A percentile compares a stretch with the other conserved stretches of the same genome.
Evolutionary conservation across 2,329 filamentous ascomycete genomes (phyloP).

Genomic region (Alternaria sp.): DNA sequence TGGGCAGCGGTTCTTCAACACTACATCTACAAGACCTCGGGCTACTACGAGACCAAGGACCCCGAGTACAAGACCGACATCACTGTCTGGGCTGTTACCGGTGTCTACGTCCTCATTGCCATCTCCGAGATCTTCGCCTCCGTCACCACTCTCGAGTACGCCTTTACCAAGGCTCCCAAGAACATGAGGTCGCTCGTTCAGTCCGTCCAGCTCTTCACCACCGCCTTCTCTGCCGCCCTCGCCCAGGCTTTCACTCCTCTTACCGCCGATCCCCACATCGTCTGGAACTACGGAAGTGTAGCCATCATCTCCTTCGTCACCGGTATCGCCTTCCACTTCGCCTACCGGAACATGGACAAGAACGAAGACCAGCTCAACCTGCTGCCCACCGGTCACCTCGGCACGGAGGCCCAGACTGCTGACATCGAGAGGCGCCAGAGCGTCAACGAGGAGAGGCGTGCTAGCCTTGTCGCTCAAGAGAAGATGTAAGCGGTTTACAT

Average conservation of each 20-base stretch:
- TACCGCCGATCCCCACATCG: constrained; percentile 34
- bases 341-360: constrained; percentile 41
- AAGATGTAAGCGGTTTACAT: constrained; percentile 13
- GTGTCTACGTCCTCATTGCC: constrained; percentile 61
- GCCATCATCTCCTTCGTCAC: constrained; percentile 45
- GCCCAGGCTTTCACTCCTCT: constrained; percentile 39
- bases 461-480: constrained; percentile 17
- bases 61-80: constrained; percentile 53
- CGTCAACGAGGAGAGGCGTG: constrained; percentile 19
- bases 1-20: constrained; percentile 64
- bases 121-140: constrained; percentile 68
- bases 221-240: constrained; percentile 41
- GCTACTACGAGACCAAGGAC: constrained; percentile 50
- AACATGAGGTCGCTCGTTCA: constrained; percentile 61
- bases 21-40: constrained; percentile 63
- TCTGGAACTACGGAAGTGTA: constrained; percentile 46
- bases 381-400: constrained; percentile 47
- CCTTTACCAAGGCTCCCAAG: constrained; percentile 74
- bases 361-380: constrained; percentile 48
- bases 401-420: constrained; percentile 30
- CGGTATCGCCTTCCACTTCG: constrained; percentile 41
- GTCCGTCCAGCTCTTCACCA: constrained; percentile 46
- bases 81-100: constrained; percentile 61
- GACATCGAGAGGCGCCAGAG: constrained; percentile 40
- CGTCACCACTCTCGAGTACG: constrained; percentile 74